Conservation (phyloP, 192 early-diverging fungal genomes). For the Mortierella alpina region DNA sequence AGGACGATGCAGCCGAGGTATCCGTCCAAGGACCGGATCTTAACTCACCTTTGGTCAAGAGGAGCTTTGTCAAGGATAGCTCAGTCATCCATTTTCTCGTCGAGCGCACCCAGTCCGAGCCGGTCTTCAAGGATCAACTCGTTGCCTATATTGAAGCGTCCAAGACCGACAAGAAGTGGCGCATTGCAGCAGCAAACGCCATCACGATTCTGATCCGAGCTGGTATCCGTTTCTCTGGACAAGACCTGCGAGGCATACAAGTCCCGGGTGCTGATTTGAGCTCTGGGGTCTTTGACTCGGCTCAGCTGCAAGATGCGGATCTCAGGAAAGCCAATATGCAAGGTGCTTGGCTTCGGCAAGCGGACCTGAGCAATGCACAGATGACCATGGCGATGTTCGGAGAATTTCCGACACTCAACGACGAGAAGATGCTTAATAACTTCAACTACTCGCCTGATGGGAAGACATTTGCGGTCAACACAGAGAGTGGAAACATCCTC, state of each 20-base stretch:
- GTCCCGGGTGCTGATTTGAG: slow-evolving; percentile 11
- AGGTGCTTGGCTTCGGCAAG: not conserved
- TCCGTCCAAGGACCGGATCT: not conserved
- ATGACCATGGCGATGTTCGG: not conserved
- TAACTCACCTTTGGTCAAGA: not conserved
- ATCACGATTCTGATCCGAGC: slow-evolving; percentile 27
- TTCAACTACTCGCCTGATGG: slow-evolving; percentile 3
- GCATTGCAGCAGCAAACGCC: slow-evolving; percentile 23
- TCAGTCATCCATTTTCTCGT: slow-evolving; percentile 14
- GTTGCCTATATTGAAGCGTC: slow-evolving; percentile 4
- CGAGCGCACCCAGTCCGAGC: not conserved
- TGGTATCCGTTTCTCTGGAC: not conserved
- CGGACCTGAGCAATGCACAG: not conserved
- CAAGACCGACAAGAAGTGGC: slow-evolving; percentile 8
- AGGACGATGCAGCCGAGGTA: not conserved
- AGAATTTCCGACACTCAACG: not conserved
- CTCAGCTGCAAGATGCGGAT: not conserved
- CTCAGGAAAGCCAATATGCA: not conserved
- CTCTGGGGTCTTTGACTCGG: slow-evolving; percentile 6
- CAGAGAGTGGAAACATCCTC: not conserved
- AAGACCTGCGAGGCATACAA: not conserved
- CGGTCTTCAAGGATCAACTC: slow-evolving; percentile 6
- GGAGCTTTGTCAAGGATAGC: slow-evolving; percentile 1
- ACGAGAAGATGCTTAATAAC: not conserved
- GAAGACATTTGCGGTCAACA: not conserved